Conservation (phyloP, 805 yeast species). For the Metschnikowia aberdeeniae region DNA sequence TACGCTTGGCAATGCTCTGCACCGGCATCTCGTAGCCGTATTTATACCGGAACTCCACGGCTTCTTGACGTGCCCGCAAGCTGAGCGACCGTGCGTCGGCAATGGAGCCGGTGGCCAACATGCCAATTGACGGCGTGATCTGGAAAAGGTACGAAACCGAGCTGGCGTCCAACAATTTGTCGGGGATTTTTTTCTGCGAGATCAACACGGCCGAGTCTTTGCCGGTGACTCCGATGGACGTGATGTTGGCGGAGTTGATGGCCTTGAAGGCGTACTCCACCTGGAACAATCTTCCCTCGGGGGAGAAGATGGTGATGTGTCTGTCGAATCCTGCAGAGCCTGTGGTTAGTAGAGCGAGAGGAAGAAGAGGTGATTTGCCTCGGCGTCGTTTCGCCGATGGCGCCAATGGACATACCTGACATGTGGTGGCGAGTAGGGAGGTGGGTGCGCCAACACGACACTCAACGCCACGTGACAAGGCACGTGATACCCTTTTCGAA, state of each 20-base stretch:
- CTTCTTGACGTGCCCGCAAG: constrained; percentile 87
- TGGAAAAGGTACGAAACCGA: constrained; percentile 85
- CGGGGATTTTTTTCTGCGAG: constrained; percentile 95
- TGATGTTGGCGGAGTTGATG: constrained; percentile 86
- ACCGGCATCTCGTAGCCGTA: constrained; percentile 97
- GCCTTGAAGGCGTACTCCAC: constrained; percentile 98
- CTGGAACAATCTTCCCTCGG: constrained; percentile 96
- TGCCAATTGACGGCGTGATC: constrained; percentile 77
- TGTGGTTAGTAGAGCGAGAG: constrained; percentile 36
- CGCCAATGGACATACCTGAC: constrained; percentile 14
- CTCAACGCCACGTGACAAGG: too few relatives aligned
- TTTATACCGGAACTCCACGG: constrained; percentile 90
- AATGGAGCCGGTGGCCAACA: constrained; percentile 91
- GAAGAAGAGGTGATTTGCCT: background rate
- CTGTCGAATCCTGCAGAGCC: constrained; percentile 96
- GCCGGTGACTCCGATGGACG: constrained; percentile 84
- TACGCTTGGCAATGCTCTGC: constrained; percentile 85
- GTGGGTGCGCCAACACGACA: too few relatives aligned
- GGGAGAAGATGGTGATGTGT: constrained; percentile 97
- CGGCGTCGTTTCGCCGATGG: background rate
- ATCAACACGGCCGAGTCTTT: constrained; percentile 82
- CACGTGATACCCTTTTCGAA: too few relatives aligned
- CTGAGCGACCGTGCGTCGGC: constrained; percentile 95
- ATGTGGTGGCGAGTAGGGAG: constrained; percentile 5
- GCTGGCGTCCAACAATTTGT: constrained; percentile 80